phyloP scores from a whole-genome alignment of 2,329 filamentous ascomycete genomes.

The Talaromyces sp. region DNA sequence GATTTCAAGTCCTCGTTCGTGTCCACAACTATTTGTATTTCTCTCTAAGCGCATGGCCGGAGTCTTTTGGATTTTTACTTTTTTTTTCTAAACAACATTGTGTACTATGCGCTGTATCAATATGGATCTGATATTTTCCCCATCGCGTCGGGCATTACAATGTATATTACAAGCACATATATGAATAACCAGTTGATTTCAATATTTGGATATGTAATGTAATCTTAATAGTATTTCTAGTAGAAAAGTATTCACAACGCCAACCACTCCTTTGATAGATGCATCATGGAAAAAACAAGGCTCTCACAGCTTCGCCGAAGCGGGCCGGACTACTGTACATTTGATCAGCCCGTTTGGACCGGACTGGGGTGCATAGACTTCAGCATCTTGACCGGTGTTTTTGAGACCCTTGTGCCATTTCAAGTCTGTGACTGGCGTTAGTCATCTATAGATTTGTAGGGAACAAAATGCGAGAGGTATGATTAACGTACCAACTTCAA shows the following conservation, averaged over 20 bases:
- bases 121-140: not conserved
- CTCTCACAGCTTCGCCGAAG: constrained; percentile 29
- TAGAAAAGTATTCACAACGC: constrained; percentile 12
- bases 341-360: constrained; percentile 94
- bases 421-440: constrained; percentile 55
- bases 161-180: constrained; percentile 9
- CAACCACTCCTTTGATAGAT: not conserved
- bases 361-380: constrained; percentile 90
- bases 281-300: not conserved
- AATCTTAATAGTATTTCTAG: constrained; percentile 11
- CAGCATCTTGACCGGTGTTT: constrained; percentile 92
- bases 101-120: not conserved
- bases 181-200: not conserved
- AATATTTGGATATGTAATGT: not conserved
- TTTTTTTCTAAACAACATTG: constrained; percentile 8
- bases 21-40: constrained; percentile 14
- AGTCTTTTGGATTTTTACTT: constrained; percentile 22
- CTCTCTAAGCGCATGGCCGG: constrained; percentile 36
- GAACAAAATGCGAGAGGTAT: not conserved
- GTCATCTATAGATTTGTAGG: not conserved
- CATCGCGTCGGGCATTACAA: not conserved
- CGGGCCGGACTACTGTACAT: constrained; percentile 62
- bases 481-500: constrained; percentile 63
- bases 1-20: constrained; percentile 2
- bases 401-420: constrained; percentile 94